These are phyloP conservation scores for Datura wrightii DNA, from an alignment of 257 asterid species.

Conservation along the genomic window DNA sequence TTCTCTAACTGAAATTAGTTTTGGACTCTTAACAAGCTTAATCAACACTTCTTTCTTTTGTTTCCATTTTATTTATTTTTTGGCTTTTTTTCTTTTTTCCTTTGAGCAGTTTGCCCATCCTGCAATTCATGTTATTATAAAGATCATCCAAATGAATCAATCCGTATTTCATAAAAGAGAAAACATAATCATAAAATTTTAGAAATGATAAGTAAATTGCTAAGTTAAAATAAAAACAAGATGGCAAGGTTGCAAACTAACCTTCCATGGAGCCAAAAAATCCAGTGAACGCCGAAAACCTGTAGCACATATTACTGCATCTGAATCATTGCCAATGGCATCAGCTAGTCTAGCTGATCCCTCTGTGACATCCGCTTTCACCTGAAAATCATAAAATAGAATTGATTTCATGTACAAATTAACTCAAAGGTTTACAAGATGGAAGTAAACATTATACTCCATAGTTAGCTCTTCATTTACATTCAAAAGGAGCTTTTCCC, in stretches of 20 bases:
- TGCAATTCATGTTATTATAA: background rate
- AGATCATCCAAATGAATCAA: background rate
- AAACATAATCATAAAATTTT: background rate
- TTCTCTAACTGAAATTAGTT: background rate
- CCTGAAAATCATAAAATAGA: slow-evolving; percentile 47
- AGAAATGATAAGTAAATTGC: background rate
- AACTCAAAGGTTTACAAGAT: background rate
- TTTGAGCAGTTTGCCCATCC: background rate
- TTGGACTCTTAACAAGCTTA: background rate
- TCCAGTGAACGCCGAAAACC: slow-evolving; percentile 90
- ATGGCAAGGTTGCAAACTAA: slow-evolving; percentile 30
- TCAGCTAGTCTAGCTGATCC: slow-evolving; percentile 78
- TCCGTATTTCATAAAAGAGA: background rate
- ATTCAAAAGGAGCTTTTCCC: background rate
- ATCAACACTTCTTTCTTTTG: background rate
- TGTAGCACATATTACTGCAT: slow-evolving; percentile 94
- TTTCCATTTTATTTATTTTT: background rate
- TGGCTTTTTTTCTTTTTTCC: background rate
- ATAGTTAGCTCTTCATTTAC: background rate
- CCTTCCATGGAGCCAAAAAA: slow-evolving; percentile 93
- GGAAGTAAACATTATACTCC: background rate
- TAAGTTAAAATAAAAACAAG: background rate
- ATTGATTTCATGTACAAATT: background rate
- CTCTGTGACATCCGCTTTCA: slow-evolving; percentile 92
- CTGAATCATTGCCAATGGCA: slow-evolving; percentile 84